Base-by-base conservation (phyloP, 768 basidiomycete genomes). In the Podaxis sp. region DNA sequence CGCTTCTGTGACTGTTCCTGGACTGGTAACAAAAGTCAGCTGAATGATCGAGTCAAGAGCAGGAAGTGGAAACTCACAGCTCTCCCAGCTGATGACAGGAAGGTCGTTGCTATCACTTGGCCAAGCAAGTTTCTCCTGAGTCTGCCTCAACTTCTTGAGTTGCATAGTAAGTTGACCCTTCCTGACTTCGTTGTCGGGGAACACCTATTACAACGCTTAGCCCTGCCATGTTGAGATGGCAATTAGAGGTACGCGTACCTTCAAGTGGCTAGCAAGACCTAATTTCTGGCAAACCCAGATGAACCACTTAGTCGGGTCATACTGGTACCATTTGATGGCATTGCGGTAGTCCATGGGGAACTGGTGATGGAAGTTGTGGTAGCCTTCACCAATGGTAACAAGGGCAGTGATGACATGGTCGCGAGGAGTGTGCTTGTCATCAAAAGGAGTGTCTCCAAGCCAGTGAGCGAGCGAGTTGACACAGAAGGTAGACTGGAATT, bases 331-430 rank as follows among this genome's bases (percentile, higher is more conserved):
- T 75, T 82, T 93, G 81, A 96, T 94, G 61, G 95, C 95, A 70
- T 96, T 96, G 25, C 95, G 85, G 79, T 95, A 98, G 75, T 98
- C 95, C 91, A 94, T 94, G 6, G 95, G 95, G 85, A 96, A 96
- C 71, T 88, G 81, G 65, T 98, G 95, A 78, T 98, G 95, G 85
- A 96, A 96, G 76, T 98, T 98, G 82, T 98, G 95, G 79, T 98
- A 98, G 15, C 95, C 95, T 75, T 98, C 95, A 58, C 95, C 95
- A 69, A 96, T 88, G 40, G 95, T 97, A 64, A 87, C 89, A 33
- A 97, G 79, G 2, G 95, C 95, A 33, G 94, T 96, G 72, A 96
- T 72, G 64, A 94, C 72, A 75, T 96, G 94, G 75, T 96, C 94
- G 57, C 89, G 83, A 17, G 95, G 94, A 8, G 93, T 91, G 75